Conservation (phyloP, 1,284 basidiomycete genomes). For the Singerocomus rubriflavus region DNA sequence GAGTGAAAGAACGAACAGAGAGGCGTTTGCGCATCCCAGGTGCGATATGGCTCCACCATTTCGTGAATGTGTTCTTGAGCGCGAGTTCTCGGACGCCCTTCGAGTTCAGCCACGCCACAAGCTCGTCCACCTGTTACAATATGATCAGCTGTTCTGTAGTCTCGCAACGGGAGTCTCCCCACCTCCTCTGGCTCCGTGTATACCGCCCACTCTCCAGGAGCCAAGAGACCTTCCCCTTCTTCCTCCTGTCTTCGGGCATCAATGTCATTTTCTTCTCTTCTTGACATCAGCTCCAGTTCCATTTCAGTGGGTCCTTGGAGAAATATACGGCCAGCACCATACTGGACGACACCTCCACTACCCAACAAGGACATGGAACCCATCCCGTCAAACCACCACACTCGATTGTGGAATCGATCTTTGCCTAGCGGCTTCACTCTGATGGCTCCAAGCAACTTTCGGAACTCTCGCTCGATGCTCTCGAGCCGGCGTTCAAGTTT, state of each 20-base stretch:
- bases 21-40: constrained; percentile 76
- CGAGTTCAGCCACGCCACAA: constrained; percentile 86
- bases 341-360: constrained; percentile 71
- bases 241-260: constrained; percentile 64
- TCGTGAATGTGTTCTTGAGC: constrained; percentile 74
- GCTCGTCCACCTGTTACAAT: constrained; percentile 65
- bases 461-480: constrained; percentile 89
- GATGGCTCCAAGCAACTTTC: constrained; percentile 79
- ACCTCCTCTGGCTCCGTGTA: constrained; percentile 89
- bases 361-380: constrained; percentile 78
- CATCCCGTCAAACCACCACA: constrained; percentile 99
- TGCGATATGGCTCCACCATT: constrained; percentile 85
- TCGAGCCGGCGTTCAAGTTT: constrained; percentile 78
- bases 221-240: constrained; percentile 74
- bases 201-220: constrained; percentile 82
- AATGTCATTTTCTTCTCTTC: constrained; percentile 59
- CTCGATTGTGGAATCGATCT: constrained; percentile 90
- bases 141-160: constrained; percentile 14
- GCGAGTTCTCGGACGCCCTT: constrained; percentile 87
- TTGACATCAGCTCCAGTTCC: constrained; percentile 66
- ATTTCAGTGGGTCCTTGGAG: constrained; percentile 84
- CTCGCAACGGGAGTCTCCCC: constrained; percentile 1
- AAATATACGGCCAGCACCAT: constrained; percentile 87
- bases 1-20: constrained; percentile 48
- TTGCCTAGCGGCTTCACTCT: constrained; percentile 85